These are phyloP conservation scores for Cytospora chrysosperma DNA, from an alignment of 2,329 filamentous ascomycete species.

Conservation along the genomic window DNA sequence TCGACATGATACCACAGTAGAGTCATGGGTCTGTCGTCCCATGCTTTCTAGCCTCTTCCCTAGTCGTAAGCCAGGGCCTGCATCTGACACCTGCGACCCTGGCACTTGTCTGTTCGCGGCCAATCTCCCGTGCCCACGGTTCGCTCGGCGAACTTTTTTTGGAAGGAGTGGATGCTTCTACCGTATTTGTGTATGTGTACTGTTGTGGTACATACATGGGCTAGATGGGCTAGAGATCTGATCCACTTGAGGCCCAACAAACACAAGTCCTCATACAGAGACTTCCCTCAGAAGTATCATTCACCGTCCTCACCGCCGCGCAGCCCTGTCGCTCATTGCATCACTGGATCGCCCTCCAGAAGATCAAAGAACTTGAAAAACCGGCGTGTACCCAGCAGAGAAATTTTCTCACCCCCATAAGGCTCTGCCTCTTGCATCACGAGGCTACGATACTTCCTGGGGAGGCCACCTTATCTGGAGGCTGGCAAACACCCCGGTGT, in stretches of 20 bases:
- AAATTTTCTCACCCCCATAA: neutral
- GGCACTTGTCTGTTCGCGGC: neutral
- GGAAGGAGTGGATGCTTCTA: constrained; percentile 16
- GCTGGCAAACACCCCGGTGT: neutral
- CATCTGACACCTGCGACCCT: neutral
- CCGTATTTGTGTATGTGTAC: no score
- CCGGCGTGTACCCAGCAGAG: neutral
- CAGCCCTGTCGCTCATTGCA: neutral
- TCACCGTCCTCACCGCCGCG: constrained; percentile 8
- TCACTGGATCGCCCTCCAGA: neutral
- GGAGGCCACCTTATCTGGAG: neutral
- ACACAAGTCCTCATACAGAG: neutral
- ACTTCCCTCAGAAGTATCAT: neutral
- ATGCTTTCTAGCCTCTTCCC: neutral
- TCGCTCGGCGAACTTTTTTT: constrained; percentile 5
- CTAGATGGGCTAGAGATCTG: neutral
- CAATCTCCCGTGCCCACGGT: constrained; percentile 7
- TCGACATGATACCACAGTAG: neutral
- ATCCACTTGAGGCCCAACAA: constrained; percentile 1
- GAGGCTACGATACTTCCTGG: neutral
- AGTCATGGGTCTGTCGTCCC: neutral
- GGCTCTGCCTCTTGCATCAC: neutral
- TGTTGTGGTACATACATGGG: no score
- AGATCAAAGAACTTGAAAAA: neutral
- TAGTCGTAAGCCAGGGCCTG: neutral